A percentile compares a stretch with the other conserved stretches of the same genome.
These are phyloP conservation scores for Tilletia indica DNA, from an alignment of 1,284 basidiomycete species.

Conservation along the genomic window DNA sequence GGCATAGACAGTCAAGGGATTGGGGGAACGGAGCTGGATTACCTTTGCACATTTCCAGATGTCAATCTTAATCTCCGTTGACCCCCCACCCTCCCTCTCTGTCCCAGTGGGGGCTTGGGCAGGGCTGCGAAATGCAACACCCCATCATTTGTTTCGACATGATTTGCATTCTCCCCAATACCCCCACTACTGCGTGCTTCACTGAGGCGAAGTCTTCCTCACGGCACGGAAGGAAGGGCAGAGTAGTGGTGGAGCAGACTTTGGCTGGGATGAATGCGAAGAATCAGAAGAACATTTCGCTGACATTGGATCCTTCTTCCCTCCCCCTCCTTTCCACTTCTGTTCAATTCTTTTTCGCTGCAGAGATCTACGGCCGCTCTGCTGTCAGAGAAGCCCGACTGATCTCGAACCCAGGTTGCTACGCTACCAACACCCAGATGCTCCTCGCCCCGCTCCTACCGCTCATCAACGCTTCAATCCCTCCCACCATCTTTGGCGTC, in stretches of 20 bases:
- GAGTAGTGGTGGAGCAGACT: too few relatives aligned
- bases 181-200: too few relatives aligned
- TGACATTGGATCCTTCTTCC: neutral
- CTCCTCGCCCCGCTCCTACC: constrained; percentile 83
- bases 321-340: neutral
- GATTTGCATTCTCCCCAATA: too few relatives aligned
- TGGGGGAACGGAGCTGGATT: constrained; percentile 13
- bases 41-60: neutral
- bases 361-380: constrained; percentile 84
- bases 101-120: too few relatives aligned
- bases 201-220: too few relatives aligned
- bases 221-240: neutral
- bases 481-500: constrained; percentile 85
- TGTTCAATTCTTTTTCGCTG: constrained; percentile 8
- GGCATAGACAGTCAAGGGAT: constrained; percentile 3
- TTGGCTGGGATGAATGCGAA: too few relatives aligned
- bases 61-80: constrained; percentile 19
- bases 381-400: constrained; percentile 71
- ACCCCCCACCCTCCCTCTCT: neutral
- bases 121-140: too few relatives aligned
- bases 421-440: constrained; percentile 88
- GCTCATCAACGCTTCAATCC: constrained; percentile 66
- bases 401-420: constrained; percentile 96
- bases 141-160: too few relatives aligned
- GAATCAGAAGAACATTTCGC: too few relatives aligned